Evolutionary conservation across 331 rosid genomes (phyloP), one percentile per base, ranked within the genome.

Genomic region (Cydonia oblonga): DNA sequence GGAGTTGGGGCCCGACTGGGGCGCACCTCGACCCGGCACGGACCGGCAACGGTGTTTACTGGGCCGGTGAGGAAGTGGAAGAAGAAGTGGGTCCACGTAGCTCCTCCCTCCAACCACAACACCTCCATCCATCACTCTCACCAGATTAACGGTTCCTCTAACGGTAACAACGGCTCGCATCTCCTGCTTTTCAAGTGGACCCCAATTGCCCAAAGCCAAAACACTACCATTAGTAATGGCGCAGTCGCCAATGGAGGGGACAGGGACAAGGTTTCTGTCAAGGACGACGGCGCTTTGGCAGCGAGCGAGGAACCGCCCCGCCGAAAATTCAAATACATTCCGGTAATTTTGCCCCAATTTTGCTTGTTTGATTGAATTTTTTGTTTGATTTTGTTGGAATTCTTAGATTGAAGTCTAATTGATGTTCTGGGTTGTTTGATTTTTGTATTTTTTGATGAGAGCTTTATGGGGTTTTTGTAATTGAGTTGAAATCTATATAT

Each of bases 1-100:
- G 98, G 96, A 54, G 97, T 93, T 46, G 98, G 97, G 86, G 98
- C 96, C 89, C 96, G 98, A 46, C 83, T 89, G 16, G 97, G 98
- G 22, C 92, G 98, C 57, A 87, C 98, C 57, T 89, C 97, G 74
- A 89, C 97, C 75, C 93, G 98, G 29, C 91, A 93, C 76, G 98
- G 98, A 65, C 98, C 97, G 70, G 89, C 96, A 46, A 91, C 98
- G 70, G 98, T 93, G 64, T 93, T 93, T 88, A 93, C 79, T 20
- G 98, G 98, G 6, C 97, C 98, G 67, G 98, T 93, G 6, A 80
- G 98, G 89, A 91, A 75, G 85, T 93, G 98, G 98, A 93, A 88
- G 97, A 93, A 91, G 98, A 93, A 88, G 73, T 93, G 98, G 98
- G 84, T 93, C 85, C 96, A 88, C 84, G 92, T 89, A 5, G 68